A percentile compares a stretch with the other conserved stretches of the same genome.
These are phyloP conservation scores for Neurospora sp. DNA, from an alignment of 495 filamentous ascomycete genomes.

Conservation along the genomic window DNA sequence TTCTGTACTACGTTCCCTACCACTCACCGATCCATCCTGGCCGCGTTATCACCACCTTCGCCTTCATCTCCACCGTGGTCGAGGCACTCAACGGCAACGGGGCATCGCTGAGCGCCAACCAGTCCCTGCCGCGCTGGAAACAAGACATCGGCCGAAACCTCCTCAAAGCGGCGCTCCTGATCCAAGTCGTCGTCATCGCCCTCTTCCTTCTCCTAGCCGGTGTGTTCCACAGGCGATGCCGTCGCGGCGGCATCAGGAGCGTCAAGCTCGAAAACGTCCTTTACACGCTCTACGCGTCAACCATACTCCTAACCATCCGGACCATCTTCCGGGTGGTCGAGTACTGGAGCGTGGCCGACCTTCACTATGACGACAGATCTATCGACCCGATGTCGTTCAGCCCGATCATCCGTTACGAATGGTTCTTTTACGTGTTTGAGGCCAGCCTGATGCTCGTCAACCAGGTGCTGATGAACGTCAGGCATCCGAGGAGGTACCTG, in stretches of 20 bases:
- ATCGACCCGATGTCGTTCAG: slow-evolving; percentile 28
- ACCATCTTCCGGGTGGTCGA: slow-evolving; percentile 61
- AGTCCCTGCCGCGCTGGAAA: slow-evolving; percentile 28
- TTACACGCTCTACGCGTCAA: slow-evolving; percentile 52
- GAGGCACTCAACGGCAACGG: slow-evolving; percentile 62
- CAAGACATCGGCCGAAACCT: slow-evolving; percentile 48
- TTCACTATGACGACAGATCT: slow-evolving; percentile 14
- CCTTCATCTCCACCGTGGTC: slow-evolving; percentile 50
- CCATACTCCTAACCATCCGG: slow-evolving; percentile 47
- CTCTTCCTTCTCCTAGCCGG: slow-evolving; percentile 50
- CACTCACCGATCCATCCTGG: slow-evolving; percentile 70
- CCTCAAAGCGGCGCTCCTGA: slow-evolving; percentile 54
- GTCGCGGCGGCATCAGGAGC: slow-evolving; percentile 40
- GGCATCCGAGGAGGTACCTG: slow-evolving; percentile 52
- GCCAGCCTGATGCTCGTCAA: slow-evolving; percentile 54
- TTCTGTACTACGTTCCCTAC: slow-evolving; percentile 71
- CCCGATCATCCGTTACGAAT: slow-evolving; percentile 54
- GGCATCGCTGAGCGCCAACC: slow-evolving; percentile 50
- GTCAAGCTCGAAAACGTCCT: slow-evolving; percentile 49
- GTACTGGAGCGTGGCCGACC: slow-evolving; percentile 39
- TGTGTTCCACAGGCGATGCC: slow-evolving; percentile 51
- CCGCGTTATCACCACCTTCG: slow-evolving; percentile 66
- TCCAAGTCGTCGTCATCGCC: slow-evolving; percentile 56
- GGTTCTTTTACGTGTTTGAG: slow-evolving; percentile 69
- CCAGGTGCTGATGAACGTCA: slow-evolving; percentile 48